phyloP scores from a whole-genome alignment of 2,329 filamentous ascomycete species.

The Coniochaeta sp. region DNA sequence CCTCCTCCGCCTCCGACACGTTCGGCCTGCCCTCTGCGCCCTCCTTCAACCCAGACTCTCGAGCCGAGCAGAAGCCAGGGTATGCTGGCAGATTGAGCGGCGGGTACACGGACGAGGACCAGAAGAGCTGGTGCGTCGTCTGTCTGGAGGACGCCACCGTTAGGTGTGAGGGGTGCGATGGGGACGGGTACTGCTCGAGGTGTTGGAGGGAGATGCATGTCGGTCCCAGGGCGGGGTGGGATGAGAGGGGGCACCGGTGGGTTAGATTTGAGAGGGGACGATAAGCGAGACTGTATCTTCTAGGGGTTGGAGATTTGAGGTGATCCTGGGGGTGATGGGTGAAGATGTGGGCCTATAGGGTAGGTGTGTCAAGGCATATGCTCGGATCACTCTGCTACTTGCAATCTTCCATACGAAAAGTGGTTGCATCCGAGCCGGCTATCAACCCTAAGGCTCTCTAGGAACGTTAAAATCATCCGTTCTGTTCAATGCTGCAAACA shows the following conservation, averaged over 20 bases:
- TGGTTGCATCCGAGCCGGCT: too few species aligned
- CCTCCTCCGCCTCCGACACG: slow-evolving; percentile 22
- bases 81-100: slow-evolving; percentile 21
- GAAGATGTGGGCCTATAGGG: too few species aligned
- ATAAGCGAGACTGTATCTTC: slow-evolving; percentile 8
- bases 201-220: slow-evolving; percentile 81
- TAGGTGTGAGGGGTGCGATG: slow-evolving; percentile 64
- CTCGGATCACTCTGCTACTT: too few species aligned
- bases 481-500: too few species aligned
- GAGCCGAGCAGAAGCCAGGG: slow-evolving; percentile 28
- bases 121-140: slow-evolving; percentile 73
- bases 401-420: too few species aligned
- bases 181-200: slow-evolving; percentile 65
- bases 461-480: too few species aligned
- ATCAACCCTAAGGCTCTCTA: too few species aligned
- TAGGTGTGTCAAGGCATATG: too few species aligned
- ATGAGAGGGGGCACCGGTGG: slow-evolving; percentile 63
- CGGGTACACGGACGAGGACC: slow-evolving; percentile 60
- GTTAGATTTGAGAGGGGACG: slow-evolving; percentile 45
- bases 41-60: slow-evolving; percentile 38
- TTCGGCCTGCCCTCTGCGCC: slow-evolving; percentile 43
- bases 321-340: too few species aligned
- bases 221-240: slow-evolving; percentile 60
- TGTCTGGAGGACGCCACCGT: slow-evolving; percentile 74
- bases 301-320: too few species aligned